phyloP scores from a whole-genome alignment of 2,329 filamentous ascomycete genomes.

The Kalmusia sp. region DNA sequence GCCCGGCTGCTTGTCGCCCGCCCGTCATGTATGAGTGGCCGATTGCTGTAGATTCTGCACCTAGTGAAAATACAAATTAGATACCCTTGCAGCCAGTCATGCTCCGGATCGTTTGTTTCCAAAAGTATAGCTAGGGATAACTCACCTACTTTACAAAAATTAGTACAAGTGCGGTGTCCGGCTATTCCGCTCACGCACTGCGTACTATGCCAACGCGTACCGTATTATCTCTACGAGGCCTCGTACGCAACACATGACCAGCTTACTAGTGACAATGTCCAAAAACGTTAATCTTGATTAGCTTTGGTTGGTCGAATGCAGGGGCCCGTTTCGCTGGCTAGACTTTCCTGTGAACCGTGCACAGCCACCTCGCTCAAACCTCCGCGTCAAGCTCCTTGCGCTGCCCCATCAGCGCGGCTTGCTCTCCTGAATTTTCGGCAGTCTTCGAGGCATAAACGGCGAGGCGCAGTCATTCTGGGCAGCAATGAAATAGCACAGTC shows the following conservation, averaged over 20 bases:
- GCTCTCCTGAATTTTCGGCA: conserved; percentile 11
- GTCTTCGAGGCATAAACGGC: conserved; percentile 15
- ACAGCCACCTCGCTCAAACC: conserved; percentile 11
- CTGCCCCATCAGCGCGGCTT: conserved; percentile 12
- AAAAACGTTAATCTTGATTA: background rate
- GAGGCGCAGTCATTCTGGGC: conserved; percentile 7
- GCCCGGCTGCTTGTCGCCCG: too few relatives aligned
- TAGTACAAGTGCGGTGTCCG: too few relatives aligned
- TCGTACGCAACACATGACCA: background rate
- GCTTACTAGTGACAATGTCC: background rate
- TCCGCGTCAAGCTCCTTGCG: conserved; percentile 15
- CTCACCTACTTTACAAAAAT: too few relatives aligned
- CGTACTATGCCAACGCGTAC: background rate
- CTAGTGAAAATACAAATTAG: too few relatives aligned
- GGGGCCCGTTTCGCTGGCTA: conserved; percentile 11
- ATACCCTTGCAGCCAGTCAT: too few relatives aligned
- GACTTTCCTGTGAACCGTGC: conserved; percentile 12
- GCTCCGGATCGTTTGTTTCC: too few relatives aligned
- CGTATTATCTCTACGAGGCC: background rate
- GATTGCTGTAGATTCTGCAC: too few relatives aligned
- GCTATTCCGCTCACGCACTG: too few relatives aligned
- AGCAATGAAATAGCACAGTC: conserved; percentile 3
- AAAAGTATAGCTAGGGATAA: too few relatives aligned
- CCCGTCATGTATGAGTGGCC: too few relatives aligned
- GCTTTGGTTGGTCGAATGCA: conserved; percentile 6